Conservation (phyloP, 345 rosid genomes). For the Eucalyptus curtisii region DNA sequence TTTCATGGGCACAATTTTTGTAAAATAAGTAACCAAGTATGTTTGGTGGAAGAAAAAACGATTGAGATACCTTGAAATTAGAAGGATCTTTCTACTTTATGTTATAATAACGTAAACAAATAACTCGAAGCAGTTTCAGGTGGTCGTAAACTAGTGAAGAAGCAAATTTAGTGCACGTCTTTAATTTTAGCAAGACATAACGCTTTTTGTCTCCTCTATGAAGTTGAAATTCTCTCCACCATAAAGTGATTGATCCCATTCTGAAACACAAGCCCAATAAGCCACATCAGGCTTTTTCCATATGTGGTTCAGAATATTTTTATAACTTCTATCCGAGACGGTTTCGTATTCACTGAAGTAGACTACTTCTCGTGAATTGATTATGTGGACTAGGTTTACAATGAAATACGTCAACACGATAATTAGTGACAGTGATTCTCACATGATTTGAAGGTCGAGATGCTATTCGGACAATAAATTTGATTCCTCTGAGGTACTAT, state of each 20-base stretch:
- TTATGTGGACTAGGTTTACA: neutral
- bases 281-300: neutral
- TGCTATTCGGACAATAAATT: neutral
- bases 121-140: neutral
- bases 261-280: neutral
- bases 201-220: neutral
- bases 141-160: neutral
- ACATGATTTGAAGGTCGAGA: neutral
- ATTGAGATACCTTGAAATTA: neutral
- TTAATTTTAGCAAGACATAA: neutral
- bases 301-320: neutral
- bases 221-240: neutral
- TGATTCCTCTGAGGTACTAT: neutral
- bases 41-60: neutral
- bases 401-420: neutral
- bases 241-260: neutral
- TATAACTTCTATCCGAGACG: too few relatives aligned
- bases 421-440: neutral
- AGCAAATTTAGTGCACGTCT: neutral
- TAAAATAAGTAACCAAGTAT: neutral
- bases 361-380: neutral
- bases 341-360: neutral
- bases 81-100: neutral
- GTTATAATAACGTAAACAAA: too few relatives aligned
- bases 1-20: neutral